phyloP scores from a whole-genome alignment of 2,329 filamentous ascomycete species.

The Lasiodiplodia sp. region DNA sequence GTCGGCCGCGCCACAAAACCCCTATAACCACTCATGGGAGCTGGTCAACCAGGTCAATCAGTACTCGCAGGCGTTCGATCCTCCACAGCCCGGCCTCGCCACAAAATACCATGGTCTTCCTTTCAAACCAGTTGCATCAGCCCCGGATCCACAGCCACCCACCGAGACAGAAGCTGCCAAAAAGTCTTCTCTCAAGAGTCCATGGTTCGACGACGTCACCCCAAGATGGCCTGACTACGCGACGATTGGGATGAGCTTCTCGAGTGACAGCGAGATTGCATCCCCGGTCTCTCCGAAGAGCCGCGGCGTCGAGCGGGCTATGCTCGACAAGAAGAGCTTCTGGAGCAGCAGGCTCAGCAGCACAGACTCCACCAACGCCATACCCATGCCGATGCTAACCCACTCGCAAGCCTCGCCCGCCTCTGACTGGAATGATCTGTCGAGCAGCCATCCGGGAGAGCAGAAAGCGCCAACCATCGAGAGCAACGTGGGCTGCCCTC shows the following conservation, averaged over 20 bases:
- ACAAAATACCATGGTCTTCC: background rate
- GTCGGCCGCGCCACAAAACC: background rate
- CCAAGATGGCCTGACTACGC: constrained; percentile 18
- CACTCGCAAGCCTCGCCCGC: constrained; percentile 26
- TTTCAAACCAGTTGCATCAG: background rate
- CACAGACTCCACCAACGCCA: constrained; percentile 1
- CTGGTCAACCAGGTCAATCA: constrained; percentile 10
- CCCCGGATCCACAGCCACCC: background rate
- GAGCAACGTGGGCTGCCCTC: background rate
- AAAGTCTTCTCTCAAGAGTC: background rate
- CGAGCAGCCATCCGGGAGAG: constrained; percentile 9
- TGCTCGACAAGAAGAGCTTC: background rate
- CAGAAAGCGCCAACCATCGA: background rate
- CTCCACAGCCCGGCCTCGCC: background rate
- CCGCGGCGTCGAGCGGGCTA: background rate
- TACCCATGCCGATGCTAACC: constrained; percentile 5
- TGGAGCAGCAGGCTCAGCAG: background rate
- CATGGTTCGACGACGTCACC: background rate
- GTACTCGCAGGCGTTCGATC: background rate
- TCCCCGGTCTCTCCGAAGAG: constrained; percentile 2
- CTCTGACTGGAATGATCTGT: constrained; percentile 13
- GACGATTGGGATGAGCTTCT: background rate
- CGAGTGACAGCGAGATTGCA: constrained; percentile 18
- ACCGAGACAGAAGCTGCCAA: background rate
- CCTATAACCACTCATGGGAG: constrained; percentile 10